Evolutionary conservation across 257 asterid species (phyloP), one percentile per base, ranked within the genome.

Genomic region (Voacanga thouarsii): DNA sequence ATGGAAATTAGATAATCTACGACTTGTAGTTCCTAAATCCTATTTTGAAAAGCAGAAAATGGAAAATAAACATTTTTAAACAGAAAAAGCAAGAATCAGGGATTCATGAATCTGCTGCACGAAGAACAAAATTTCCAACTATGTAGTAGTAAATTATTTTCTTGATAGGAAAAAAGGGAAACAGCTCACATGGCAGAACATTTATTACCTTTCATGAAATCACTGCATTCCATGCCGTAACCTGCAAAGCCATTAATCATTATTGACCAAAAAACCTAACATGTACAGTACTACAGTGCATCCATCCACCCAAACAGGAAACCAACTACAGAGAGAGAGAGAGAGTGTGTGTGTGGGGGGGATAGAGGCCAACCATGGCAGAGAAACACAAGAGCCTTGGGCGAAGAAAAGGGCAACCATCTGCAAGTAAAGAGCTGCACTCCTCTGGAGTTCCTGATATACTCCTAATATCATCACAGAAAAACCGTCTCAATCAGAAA

Each of bases 151-250:
- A 77, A 16, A n/a, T 39, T 57, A 23, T 7, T 12, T 18, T 47
- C 19, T n/a, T 7, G 24, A 55, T 6, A 26, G 16, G 10, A 72
- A 49, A n/a, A 19, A 23, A 28, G 66, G 76, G 76, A 75, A 60
- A 70, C 2, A 64, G 24, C 75, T 79, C 80, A 74, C 74, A 43
- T 30, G 77, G 63, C 21, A 56, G 21, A 33, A 24, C 28, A 65
- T 59, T 28, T 41, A 37, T 59, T 78, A 75, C 82, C 99, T 92
- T 85, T 90, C 99, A 95, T 96, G 94, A 90, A 96, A 77, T 89
- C 86, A 80, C 99, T 89, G 97, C 99, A 96, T 74, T 96, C 99
- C 99, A 93, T 92, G 75, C 98, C 99, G 82, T 96, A 96, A 57
- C 99, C 99, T 94, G 94, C 79, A 86, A 91, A 84, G 65, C 75